Conservation (phyloP, 2,329 filamentous ascomycete genomes). For the Alternaria sp. region DNA sequence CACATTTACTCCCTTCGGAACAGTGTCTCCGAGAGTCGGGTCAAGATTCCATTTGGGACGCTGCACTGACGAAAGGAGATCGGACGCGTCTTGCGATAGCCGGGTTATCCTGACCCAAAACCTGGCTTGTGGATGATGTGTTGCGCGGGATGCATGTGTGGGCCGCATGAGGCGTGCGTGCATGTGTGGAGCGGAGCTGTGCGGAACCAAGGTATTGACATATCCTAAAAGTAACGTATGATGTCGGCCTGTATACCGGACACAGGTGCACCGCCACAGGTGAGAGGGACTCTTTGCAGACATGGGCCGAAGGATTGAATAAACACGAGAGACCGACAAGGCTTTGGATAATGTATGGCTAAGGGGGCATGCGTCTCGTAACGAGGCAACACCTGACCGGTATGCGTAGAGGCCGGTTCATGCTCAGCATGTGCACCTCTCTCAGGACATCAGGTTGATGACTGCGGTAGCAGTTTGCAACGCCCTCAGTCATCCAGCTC, state of each 20-base stretch:
- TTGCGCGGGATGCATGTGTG: constrained; percentile 1
- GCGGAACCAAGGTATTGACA: constrained; percentile 5
- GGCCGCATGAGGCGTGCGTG: constrained; percentile 1
- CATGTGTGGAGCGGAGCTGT: background rate
- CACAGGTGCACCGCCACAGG: constrained; percentile 14
- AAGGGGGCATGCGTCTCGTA: background rate
- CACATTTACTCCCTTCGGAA: background rate
- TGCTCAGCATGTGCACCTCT: background rate
- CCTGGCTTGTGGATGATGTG: constrained; percentile 2
- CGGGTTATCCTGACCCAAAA: constrained; percentile 5
- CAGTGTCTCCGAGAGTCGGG: background rate
- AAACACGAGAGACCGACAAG: background rate
- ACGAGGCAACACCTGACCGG: background rate
- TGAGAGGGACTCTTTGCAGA: background rate
- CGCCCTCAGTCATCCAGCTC: constrained; percentile 44
- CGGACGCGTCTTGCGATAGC: background rate
- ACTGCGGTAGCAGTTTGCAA: background rate
- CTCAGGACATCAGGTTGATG: background rate
- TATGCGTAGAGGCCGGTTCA: background rate
- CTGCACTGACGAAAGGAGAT: background rate
- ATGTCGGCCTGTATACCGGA: background rate
- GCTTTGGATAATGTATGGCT: background rate
- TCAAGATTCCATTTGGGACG: background rate
- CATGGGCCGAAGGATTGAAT: background rate
- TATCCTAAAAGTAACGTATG: background rate